These are phyloP conservation scores for Fusarium musae DNA, from an alignment of 2,329 filamentous ascomycete genomes.

Conservation along the genomic window DNA sequence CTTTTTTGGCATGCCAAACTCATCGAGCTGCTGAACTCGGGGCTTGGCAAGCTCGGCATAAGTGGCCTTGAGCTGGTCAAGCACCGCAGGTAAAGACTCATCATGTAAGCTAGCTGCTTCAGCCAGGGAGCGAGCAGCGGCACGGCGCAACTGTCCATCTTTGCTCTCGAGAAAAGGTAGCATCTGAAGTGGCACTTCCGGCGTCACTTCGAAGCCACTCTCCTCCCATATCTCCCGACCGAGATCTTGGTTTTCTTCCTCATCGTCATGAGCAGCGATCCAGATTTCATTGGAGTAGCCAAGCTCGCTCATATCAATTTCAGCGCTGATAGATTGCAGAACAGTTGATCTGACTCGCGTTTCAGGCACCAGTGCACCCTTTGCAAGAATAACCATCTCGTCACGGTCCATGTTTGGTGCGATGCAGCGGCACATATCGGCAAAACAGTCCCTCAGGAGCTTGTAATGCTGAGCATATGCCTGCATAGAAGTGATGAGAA, in stretches of 20 bases:
- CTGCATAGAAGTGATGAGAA: slow-evolving; percentile 85
- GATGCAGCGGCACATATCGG: slow-evolving; percentile 85
- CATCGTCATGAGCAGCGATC: slow-evolving; percentile 91
- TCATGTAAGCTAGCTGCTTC: slow-evolving; percentile 74
- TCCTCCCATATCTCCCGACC: slow-evolving; percentile 95
- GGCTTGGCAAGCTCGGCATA: slow-evolving; percentile 87
- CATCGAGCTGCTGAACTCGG: slow-evolving; percentile 83
- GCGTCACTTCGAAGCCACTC: slow-evolving; percentile 78
- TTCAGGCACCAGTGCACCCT: slow-evolving; percentile 82
- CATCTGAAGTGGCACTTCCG: slow-evolving; percentile 73
- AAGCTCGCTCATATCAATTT: slow-evolving; percentile 90
- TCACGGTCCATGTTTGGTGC: slow-evolving; percentile 79
- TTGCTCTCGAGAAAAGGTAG: slow-evolving; percentile 82
- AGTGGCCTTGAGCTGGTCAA: slow-evolving; percentile 73
- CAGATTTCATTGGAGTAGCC: slow-evolving; percentile 91
- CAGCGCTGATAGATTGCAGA: slow-evolving; percentile 88
- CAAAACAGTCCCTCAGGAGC: slow-evolving; percentile 89
- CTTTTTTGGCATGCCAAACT: slow-evolving; percentile 94
- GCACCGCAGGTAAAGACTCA: slow-evolving; percentile 68
- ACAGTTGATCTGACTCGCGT: slow-evolving; percentile 83
- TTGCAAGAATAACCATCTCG: slow-evolving; percentile 81
- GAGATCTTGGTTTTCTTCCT: slow-evolving; percentile 85
- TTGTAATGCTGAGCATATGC: slow-evolving; percentile 94
- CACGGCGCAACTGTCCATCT: slow-evolving; percentile 83
- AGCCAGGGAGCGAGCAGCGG: slow-evolving; percentile 83